Conservation (phyloP, 2,329 filamentous ascomycete genomes). For the Daldinia sp. region DNA sequence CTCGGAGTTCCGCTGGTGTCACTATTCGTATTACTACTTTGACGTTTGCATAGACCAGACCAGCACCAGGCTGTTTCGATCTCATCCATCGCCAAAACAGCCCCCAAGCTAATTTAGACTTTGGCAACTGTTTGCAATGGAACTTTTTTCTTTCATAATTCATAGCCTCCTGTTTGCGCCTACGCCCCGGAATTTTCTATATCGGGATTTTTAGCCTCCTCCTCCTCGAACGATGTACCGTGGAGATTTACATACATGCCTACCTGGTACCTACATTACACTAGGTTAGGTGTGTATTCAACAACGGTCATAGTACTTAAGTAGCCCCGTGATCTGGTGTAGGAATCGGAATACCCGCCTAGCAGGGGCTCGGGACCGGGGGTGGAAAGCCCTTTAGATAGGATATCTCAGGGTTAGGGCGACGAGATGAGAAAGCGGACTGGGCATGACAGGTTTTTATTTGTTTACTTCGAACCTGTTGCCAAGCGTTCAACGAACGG, state of each 20-base stretch:
- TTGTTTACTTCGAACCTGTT: constrained; percentile 21
- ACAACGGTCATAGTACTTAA: too few relatives aligned
- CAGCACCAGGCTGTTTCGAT: not conserved
- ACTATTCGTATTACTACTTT: not conserved
- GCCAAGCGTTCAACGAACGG: constrained; percentile 19
- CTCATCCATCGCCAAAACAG: not conserved
- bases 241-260: too few relatives aligned
- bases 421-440: constrained; percentile 12
- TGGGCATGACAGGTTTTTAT: not conserved
- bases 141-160: constrained; percentile 10
- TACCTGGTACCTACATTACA: too few relatives aligned
- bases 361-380: not conserved
- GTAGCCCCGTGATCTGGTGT: not conserved
- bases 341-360: not conserved
- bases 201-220: constrained; percentile 19
- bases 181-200: constrained; percentile 11
- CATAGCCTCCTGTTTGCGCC: not conserved
- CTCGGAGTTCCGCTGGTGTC: constrained; percentile 13
- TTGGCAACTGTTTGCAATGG: not conserved
- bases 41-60: constrained; percentile 7
- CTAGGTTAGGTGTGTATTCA: not conserved
- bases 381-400: not conserved
- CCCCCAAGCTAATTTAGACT: constrained; percentile 13
- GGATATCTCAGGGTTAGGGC: constrained; percentile 1
- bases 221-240: constrained; percentile 16